A percentile compares a stretch with the other conserved stretches of the same genome.
phyloP scores from a whole-genome alignment of 129 eudicot genomes.

The Centrapalus pauciflorus region DNA sequence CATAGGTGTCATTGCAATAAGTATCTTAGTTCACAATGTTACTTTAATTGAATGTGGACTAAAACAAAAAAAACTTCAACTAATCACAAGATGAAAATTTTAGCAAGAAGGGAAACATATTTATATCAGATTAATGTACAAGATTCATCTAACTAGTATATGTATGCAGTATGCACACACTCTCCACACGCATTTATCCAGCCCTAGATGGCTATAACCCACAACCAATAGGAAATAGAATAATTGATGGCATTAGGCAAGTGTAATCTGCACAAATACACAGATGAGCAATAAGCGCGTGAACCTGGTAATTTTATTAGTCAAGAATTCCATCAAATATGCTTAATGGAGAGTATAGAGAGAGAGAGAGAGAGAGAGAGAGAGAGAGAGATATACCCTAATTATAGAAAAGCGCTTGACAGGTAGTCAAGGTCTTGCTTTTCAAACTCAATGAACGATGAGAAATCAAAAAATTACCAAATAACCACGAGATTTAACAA shows the following conservation, averaged over 20 bases:
- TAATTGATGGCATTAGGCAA: not conserved
- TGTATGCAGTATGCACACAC: not conserved
- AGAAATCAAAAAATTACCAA: not conserved
- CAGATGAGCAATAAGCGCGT: not conserved
- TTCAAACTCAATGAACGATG: not conserved
- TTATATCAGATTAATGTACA: not conserved
- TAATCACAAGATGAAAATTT: not conserved
- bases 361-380: conserved; percentile 7
- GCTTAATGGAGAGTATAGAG: not conserved
- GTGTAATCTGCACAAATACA: not conserved
- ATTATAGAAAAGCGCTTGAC: not conserved
- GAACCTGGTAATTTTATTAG: not conserved
- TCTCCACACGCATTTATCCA: not conserved
- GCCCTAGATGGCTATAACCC: conserved; percentile 1
- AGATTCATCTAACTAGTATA: not conserved
- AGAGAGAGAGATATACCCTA: conserved; percentile 17
- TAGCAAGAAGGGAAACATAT: not conserved
- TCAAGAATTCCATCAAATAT: not conserved
- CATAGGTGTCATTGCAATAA: not conserved
- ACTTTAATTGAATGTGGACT: not conserved
- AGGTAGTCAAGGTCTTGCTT: not conserved
- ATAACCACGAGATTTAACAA: not conserved
- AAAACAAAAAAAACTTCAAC: not conserved
- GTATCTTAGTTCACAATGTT: not conserved
- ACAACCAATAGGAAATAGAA: not conserved